These are phyloP conservation scores for Vicia villosa DNA, from an alignment of 306 rosid genomes.

Conservation along the genomic window DNA sequence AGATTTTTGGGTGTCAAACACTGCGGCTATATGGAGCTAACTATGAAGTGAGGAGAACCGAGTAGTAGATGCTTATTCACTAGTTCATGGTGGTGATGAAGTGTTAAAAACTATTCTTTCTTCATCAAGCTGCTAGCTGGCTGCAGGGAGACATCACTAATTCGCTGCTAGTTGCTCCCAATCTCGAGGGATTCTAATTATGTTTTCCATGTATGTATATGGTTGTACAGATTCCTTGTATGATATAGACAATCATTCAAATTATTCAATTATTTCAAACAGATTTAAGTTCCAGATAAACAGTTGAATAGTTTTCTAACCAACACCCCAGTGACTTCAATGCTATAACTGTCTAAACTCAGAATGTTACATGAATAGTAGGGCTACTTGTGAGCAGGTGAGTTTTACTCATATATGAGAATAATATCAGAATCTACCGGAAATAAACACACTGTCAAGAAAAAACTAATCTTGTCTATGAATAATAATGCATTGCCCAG, in stretches of 20 bases:
- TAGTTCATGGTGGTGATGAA: not conserved
- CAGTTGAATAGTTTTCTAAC: slow-evolving; percentile 6
- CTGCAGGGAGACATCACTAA: not conserved
- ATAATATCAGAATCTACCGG: slow-evolving; percentile 11
- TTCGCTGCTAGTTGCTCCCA: slow-evolving; percentile 1
- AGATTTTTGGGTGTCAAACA: not conserved
- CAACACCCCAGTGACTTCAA: slow-evolving; percentile 2
- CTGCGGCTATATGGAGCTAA: not conserved
- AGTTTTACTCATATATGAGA: not conserved
- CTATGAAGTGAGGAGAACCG: not conserved
- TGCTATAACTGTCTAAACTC: slow-evolving; percentile 12
- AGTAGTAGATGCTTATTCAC: slow-evolving; percentile 12
- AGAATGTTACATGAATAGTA: not conserved
- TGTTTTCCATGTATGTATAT: not conserved
- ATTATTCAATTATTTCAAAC: slow-evolving; percentile 9
- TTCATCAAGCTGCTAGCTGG: slow-evolving; percentile 9
- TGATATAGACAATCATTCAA: slow-evolving; percentile 12
- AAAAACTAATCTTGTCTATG: slow-evolving; percentile 2
- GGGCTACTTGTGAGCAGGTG: not conserved
- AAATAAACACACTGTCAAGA: slow-evolving; percentile 21
- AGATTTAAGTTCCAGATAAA: slow-evolving; percentile 7
- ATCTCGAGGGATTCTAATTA: slow-evolving; percentile 11
- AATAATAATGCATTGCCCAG: slow-evolving; percentile 2
- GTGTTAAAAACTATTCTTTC: not conserved
- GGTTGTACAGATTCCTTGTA: slow-evolving; percentile 1